phyloP scores from a whole-genome alignment of 2,329 filamentous ascomycete genomes.

The Aureobasidium lini region DNA sequence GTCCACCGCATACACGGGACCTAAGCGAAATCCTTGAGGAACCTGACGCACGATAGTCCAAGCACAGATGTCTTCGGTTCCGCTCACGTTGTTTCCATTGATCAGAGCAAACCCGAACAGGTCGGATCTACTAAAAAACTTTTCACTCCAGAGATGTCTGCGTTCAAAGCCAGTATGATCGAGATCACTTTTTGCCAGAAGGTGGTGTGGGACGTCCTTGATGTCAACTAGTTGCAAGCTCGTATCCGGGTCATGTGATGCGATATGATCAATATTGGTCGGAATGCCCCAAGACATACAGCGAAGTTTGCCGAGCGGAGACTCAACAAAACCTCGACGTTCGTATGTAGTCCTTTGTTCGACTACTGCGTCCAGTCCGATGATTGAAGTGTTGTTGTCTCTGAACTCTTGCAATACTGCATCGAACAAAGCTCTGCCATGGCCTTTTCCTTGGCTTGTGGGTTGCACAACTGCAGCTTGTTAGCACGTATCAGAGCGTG shows the following conservation, averaged over 20 bases:
- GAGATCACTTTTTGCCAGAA: conserved; percentile 24
- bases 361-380: conserved; percentile 32
- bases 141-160: conserved; percentile 25
- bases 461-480: conserved; percentile 21
- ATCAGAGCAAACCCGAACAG: conserved; percentile 25
- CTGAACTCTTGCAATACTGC: conserved; percentile 23
- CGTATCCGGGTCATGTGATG: neutral
- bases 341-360: conserved; percentile 31
- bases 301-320: conserved; percentile 16
- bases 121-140: conserved; percentile 25
- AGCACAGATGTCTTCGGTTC: conserved; percentile 20
- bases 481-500: neutral
- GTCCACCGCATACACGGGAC: conserved; percentile 30
- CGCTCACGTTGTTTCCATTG: conserved; percentile 3
- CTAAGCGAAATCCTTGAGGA: conserved; percentile 27
- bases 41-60: conserved; percentile 28
- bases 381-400: conserved; percentile 17
- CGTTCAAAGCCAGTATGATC: conserved; percentile 28
- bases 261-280: neutral
- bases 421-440: conserved; percentile 28
- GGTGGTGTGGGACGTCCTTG: conserved; percentile 18
- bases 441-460: conserved; percentile 25
- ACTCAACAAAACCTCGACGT: conserved; percentile 27
- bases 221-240: conserved; percentile 20
- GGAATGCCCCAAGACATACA: conserved; percentile 22